These are phyloP conservation scores for Schoenoplectus tabernaemontani DNA, from an alignment of 202 grass and related monocot species.

Conservation along the genomic window DNA sequence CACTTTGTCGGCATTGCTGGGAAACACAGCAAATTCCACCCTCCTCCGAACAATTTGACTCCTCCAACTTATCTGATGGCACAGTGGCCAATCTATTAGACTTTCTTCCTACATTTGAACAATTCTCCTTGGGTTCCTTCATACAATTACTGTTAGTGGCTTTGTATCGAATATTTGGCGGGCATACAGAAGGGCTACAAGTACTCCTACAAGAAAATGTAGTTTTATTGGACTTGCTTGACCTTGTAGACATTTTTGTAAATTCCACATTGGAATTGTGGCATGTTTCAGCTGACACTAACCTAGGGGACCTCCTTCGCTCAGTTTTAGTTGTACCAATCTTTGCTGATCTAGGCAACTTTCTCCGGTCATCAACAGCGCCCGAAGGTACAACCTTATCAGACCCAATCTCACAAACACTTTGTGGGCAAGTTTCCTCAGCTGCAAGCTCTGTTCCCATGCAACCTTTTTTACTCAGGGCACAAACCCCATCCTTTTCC, in stretches of 20 bases:
- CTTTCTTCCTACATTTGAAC: neutral
- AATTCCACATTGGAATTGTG: neutral
- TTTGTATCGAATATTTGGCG: neutral
- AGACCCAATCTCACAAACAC: neutral
- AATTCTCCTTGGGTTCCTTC: neutral
- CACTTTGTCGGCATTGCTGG: neutral
- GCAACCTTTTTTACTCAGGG: neutral
- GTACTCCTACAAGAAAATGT: neutral
- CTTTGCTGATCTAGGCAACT: neutral
- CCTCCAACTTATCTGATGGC: neutral
- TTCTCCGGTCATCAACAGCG: neutral
- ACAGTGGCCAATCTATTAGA: neutral
- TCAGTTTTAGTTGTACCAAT: neutral
- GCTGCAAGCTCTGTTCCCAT: neutral
- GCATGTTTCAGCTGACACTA: neutral
- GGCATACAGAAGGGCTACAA: neutral
- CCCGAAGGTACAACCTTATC: neutral
- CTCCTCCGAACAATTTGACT: neutral
- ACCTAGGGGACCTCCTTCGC: slow-evolving; percentile 8
- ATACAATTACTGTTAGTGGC: neutral
- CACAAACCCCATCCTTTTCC: slow-evolving; percentile 18
- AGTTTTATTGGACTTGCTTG: neutral
- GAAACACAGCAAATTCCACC: neutral
- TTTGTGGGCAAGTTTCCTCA: neutral
- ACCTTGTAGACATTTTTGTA: neutral